Evolutionary conservation across 2,329 filamentous ascomycete genomes (phyloP).

Genomic region (Diaporthe vexans): DNA sequence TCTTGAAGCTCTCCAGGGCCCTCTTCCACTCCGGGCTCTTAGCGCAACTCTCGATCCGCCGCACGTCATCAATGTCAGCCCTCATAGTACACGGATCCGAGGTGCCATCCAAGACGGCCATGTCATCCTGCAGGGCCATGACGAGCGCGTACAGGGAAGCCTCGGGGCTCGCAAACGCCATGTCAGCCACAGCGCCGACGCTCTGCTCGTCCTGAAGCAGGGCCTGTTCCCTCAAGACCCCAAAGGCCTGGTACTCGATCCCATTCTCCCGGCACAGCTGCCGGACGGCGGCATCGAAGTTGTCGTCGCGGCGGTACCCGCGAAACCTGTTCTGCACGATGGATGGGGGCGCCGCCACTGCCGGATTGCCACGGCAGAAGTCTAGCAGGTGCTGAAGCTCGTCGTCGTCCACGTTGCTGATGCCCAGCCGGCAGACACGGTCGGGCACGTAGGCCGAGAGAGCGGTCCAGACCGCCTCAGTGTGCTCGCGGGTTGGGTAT

Average conservation of each 20-base stretch:
- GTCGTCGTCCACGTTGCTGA: slow-evolving; percentile 78
- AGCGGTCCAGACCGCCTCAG: slow-evolving; percentile 75
- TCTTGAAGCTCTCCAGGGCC: background rate
- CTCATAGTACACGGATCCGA: slow-evolving; percentile 46
- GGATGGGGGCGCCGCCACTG: slow-evolving; percentile 57
- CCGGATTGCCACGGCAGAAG: slow-evolving; percentile 55
- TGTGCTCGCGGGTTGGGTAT: slow-evolving; percentile 58
- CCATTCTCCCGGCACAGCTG: slow-evolving; percentile 58
- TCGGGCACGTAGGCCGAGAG: slow-evolving; percentile 77
- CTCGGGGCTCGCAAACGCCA: slow-evolving; percentile 53
- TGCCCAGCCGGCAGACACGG: slow-evolving; percentile 76
- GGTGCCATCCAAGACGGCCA: slow-evolving; percentile 61
- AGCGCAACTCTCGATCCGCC: background rate
- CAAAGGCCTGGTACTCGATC: slow-evolving; percentile 67
- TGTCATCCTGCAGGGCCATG: slow-evolving; percentile 56
- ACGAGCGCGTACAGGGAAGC: slow-evolving; percentile 64
- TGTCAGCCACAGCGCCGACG: slow-evolving; percentile 58
- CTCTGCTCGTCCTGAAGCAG: slow-evolving; percentile 62
- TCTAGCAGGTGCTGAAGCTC: slow-evolving; percentile 68
- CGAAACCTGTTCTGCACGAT: slow-evolving; percentile 83
- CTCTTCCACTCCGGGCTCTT: background rate
- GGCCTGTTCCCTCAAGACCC: slow-evolving; percentile 63
- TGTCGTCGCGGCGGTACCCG: slow-evolving; percentile 56
- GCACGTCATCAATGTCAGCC: slow-evolving; percentile 8
- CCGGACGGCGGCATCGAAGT: slow-evolving; percentile 73